Percentiles rank a stretch among this genome's conserved stretches.
phyloP scores from a whole-genome alignment of 108 stramenopile species.

The Discostella stelligeroides region DNA sequence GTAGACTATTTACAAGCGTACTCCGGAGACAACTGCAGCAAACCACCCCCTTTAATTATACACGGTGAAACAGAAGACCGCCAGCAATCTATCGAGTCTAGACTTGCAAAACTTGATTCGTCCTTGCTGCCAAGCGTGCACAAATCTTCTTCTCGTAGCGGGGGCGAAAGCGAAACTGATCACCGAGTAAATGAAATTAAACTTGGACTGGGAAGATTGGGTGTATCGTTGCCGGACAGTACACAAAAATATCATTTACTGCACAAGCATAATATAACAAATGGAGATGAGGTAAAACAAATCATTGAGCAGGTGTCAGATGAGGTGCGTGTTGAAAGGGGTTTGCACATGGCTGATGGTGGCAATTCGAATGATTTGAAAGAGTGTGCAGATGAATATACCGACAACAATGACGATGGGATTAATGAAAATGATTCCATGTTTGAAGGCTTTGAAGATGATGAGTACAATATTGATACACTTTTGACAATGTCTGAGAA shows the following conservation, averaged over 20 bases:
- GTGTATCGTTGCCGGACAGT: conserved; percentile 31
- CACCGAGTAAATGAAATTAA: conserved; percentile 27
- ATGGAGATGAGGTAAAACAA: conserved; percentile 39
- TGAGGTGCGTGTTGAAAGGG: conserved; percentile 37
- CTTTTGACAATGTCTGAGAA: conserved; percentile 35
- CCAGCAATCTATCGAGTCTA: conserved; percentile 24
- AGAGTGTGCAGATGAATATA: not conserved
- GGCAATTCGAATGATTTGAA: conserved; percentile 7
- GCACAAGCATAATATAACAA: conserved; percentile 21
- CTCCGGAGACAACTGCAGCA: not conserved
- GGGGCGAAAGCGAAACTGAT: not conserved
- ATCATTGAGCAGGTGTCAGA: conserved; percentile 35
- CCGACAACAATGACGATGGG: not conserved
- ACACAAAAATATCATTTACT: conserved; percentile 3
- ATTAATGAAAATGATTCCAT: conserved; percentile 48
- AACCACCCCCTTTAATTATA: not conserved
- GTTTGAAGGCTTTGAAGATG: conserved; percentile 42
- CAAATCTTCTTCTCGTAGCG: conserved; percentile 9
- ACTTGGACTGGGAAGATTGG: conserved; percentile 33
- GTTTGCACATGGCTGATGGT: not conserved
- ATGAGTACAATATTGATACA: conserved; percentile 33
- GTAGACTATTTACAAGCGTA: not conserved
- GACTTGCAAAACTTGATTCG: conserved; percentile 25
- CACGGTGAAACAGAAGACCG: conserved; percentile 12
- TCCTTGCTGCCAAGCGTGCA: conserved; percentile 16